Conservation (phyloP, 371 early-diverging fungal species). For the Catenaria anguillulae region DNA sequence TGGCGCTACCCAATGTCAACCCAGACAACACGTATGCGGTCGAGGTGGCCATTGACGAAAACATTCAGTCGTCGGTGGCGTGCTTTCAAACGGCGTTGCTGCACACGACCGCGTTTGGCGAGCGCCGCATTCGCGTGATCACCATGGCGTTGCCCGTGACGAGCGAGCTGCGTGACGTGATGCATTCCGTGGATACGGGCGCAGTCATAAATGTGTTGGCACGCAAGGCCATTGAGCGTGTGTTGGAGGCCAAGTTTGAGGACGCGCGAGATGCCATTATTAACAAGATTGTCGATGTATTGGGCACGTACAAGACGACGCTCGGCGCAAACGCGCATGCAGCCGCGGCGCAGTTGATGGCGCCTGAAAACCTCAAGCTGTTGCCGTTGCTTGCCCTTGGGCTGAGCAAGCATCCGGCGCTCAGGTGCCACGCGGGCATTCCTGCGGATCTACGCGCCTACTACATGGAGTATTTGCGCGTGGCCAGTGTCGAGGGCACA, state of each 20-base stretch:
- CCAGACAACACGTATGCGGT: slow-evolving; percentile 89
- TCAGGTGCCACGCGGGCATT: slow-evolving; percentile 31
- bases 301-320: slow-evolving; percentile 69
- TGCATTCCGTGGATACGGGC: slow-evolving; percentile 64
- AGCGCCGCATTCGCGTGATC: slow-evolving; percentile 89
- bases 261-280: slow-evolving; percentile 87
- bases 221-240: slow-evolving; percentile 79
- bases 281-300: slow-evolving; percentile 69
- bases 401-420: slow-evolving; percentile 48
- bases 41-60: slow-evolving; percentile 75
- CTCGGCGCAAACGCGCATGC: slow-evolving; percentile 44
- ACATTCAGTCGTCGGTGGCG: slow-evolving; percentile 54
- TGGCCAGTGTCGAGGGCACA: slow-evolving; percentile 62
- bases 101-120: slow-evolving; percentile 69
- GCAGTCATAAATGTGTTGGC: slow-evolving; percentile 62
- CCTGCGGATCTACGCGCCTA: slow-evolving; percentile 45
- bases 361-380: slow-evolving; percentile 68
- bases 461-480: slow-evolving; percentile 38
- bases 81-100: slow-evolving; percentile 96
- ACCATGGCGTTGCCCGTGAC: slow-evolving; percentile 84
- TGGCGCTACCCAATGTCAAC: slow-evolving; percentile 85
- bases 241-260: slow-evolving; percentile 70
- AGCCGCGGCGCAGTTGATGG: slow-evolving; percentile 62
- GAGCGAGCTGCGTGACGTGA: slow-evolving; percentile 59
- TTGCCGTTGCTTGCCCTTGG: slow-evolving; percentile 72